phyloP scores from a whole-genome alignment of 768 basidiomycete species.

The Sistotremastrum suecicum region DNA sequence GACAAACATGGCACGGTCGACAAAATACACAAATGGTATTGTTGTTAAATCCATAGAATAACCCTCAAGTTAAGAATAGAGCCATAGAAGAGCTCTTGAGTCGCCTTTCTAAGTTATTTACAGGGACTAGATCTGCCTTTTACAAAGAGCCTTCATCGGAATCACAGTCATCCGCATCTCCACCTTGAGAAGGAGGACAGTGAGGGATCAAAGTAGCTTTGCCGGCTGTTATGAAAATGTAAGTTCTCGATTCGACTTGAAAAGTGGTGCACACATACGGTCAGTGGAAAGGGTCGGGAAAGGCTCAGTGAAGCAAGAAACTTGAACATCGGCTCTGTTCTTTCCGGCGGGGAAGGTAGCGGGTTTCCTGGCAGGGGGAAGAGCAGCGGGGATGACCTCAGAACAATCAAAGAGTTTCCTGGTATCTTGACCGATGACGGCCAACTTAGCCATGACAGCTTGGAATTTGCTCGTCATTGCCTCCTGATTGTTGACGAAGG shows the following conservation, averaged over 20 bases:
- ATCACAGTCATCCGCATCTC: too few species aligned
- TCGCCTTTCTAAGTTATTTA: too few species aligned
- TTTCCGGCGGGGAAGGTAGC: slow-evolving; percentile 5
- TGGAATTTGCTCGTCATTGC: slow-evolving; percentile 3
- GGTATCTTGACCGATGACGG: slow-evolving; percentile 3
- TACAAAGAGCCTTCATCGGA: too few species aligned
- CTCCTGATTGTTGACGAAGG: slow-evolving; percentile 5
- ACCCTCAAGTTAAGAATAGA: too few species aligned
- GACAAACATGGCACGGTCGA: too few species aligned
- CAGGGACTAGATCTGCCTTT: too few species aligned
- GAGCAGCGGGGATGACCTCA: slow-evolving; percentile 2
- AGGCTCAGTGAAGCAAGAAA: slow-evolving; percentile 1
- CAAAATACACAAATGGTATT: too few species aligned
- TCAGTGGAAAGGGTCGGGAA: slow-evolving; percentile 4
- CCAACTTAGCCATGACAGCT: slow-evolving; percentile 5
- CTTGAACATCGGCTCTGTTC: slow-evolving; percentile 3
- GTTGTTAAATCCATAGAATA: too few species aligned
- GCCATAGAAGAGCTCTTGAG: too few species aligned
- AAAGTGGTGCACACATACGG: not conserved
- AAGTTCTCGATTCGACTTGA: not conserved
- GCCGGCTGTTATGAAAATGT: not conserved
- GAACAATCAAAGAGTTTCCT: slow-evolving; percentile 4
- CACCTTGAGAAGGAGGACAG: too few species aligned
- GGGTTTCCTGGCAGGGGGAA: not conserved
- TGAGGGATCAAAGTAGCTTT: too few species aligned